Conservation (phyloP, 2,329 filamentous ascomycete genomes). For the Nigrospora osmanthi region DNA sequence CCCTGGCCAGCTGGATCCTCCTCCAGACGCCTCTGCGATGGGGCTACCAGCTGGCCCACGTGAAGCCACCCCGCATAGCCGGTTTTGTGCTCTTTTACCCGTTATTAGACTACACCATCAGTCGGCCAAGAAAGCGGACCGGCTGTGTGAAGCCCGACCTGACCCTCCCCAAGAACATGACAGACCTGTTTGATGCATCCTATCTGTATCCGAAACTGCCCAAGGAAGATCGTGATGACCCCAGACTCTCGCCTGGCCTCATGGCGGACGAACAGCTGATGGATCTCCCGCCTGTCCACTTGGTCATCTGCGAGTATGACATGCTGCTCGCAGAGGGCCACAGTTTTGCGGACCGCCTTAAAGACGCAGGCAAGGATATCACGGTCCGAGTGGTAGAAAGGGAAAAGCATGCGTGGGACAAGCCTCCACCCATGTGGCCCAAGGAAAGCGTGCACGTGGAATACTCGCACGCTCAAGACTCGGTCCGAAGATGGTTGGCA, state of each 20-base stretch:
- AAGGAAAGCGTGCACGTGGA: conserved; percentile 37
- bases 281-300: conserved; percentile 14
- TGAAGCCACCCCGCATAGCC: conserved; percentile 34
- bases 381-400: conserved; percentile 34
- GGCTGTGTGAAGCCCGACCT: conserved; percentile 46
- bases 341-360: conserved; percentile 12
- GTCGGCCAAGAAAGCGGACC: conserved; percentile 45
- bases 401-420: conserved; percentile 42
- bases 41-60: conserved; percentile 15
- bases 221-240: conserved; percentile 34
- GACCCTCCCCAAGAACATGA: conserved; percentile 47
- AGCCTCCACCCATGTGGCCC: conserved; percentile 33
- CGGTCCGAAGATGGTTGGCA: conserved; percentile 29
- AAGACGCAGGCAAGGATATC: conserved; percentile 18
- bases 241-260: conserved; percentile 41
- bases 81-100: conserved; percentile 56
- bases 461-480: conserved; percentile 33
- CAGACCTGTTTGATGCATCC: conserved; percentile 53
- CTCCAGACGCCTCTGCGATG: conserved; percentile 13
- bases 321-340: conserved; percentile 21
- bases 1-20: conserved; percentile 29
- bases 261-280: conserved; percentile 16
- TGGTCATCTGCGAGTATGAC: conserved; percentile 20
- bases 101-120: conserved; percentile 50
- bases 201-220: conserved; percentile 47